phyloP scores from a whole-genome alignment of 1,139 yeast species.

The Debaryomycetaceae sp. region DNA sequence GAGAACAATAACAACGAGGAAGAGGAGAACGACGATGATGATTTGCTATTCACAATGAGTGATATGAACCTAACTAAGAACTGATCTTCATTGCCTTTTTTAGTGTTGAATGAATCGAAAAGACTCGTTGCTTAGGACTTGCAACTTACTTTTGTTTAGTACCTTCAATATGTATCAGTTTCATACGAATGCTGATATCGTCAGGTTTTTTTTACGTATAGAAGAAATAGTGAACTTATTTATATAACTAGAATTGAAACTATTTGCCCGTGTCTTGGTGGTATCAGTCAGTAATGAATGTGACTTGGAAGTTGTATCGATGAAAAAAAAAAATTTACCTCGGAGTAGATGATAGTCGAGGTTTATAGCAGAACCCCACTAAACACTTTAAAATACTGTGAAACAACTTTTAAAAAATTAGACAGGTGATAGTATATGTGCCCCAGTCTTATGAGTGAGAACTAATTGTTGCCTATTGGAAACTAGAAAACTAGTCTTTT shows the following conservation, averaged over 20 bases:
- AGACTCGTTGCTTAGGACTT: background rate
- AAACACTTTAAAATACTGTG: too few relatives aligned
- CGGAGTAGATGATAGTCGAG: too few relatives aligned
- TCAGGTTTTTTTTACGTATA: background rate
- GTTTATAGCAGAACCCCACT: too few relatives aligned
- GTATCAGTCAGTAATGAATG: too few relatives aligned
- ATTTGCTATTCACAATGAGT: constrained; percentile 82
- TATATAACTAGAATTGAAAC: too few relatives aligned
- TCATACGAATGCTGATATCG: background rate
- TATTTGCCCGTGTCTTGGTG: too few relatives aligned
- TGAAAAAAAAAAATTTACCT: too few relatives aligned
- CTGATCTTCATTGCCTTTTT: background rate
- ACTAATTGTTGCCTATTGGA: background rate
- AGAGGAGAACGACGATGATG: constrained; percentile 71
- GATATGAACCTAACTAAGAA: constrained; percentile 62
- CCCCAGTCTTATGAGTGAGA: too few relatives aligned
- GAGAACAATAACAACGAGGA: constrained; percentile 1
- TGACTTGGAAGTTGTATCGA: too few relatives aligned
- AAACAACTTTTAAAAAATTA: too few relatives aligned
- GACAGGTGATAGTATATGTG: too few relatives aligned
- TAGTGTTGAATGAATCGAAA: background rate
- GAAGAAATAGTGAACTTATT: background rate
- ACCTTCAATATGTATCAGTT: background rate
- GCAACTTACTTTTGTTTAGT: background rate
- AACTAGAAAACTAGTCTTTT: background rate